Conservation (phyloP, 495 filamentous ascomycete species). For the Ramalina intermedia region DNA sequence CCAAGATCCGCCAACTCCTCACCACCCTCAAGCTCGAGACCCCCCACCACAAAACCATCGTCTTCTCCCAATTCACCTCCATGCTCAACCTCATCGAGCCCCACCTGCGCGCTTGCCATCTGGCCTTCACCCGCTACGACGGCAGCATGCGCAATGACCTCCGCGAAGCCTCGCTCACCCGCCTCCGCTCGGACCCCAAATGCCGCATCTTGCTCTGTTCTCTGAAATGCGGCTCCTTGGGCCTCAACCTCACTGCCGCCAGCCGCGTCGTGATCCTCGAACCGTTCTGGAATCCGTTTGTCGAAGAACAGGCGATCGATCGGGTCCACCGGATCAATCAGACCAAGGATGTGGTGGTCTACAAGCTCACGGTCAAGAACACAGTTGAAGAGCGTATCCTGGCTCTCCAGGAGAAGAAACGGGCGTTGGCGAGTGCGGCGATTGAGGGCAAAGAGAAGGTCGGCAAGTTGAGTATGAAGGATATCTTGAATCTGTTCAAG, state of each 20-base stretch:
- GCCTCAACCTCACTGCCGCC: constrained; percentile 87
- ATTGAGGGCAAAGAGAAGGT: constrained; percentile 68
- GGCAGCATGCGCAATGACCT: constrained; percentile 89
- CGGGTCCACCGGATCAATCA: constrained; percentile 94
- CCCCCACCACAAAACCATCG: constrained; percentile 77
- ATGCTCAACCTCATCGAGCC: constrained; percentile 97
- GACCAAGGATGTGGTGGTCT: constrained; percentile 83
- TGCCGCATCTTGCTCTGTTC: constrained; percentile 78
- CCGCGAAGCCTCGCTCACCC: constrained; percentile 71
- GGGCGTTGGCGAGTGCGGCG: constrained; percentile 68
- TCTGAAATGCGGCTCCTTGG: constrained; percentile 82
- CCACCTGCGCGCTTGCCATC: constrained; percentile 57
- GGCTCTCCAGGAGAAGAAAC: constrained; percentile 82
- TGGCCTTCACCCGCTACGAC: constrained; percentile 80
- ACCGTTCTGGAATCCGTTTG: constrained; percentile 98
- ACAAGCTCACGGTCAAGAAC: constrained; percentile 71
- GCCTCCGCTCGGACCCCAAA: constrained; percentile 54
- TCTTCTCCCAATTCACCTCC: constrained; percentile 93
- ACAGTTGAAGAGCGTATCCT: constrained; percentile 90
- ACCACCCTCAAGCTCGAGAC: constrained; percentile 67
- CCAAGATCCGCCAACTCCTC: constrained; percentile 80
- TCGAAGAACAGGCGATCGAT: constrained; percentile 97
- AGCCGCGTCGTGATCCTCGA: constrained; percentile 89
- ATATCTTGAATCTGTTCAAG: constrained; percentile 81
- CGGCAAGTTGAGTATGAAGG: constrained; percentile 72